Evolutionary conservation across 2,329 filamentous ascomycete genomes (phyloP).

Genomic region (Didymella exigua): DNA sequence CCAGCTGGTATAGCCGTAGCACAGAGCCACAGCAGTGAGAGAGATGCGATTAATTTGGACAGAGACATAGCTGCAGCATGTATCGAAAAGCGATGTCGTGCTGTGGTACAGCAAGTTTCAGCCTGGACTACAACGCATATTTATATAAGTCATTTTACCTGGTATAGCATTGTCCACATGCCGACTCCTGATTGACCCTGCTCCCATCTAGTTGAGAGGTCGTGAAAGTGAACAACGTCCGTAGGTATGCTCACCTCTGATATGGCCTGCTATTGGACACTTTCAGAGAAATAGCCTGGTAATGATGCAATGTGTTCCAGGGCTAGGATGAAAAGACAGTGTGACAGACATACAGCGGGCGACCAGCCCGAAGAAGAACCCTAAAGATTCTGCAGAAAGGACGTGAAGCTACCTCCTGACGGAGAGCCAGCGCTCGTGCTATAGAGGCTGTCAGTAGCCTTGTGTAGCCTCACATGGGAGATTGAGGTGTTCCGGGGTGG

Average conservation of each 20-base stretch:
- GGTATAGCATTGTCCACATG: not conserved
- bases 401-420: slow-evolving; percentile 11
- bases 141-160: not conserved
- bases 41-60: slow-evolving; percentile 16
- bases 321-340: not conserved
- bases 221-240: not conserved
- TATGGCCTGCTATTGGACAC: not conserved
- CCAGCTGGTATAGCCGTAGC: slow-evolving; percentile 23
- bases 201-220: not conserved
- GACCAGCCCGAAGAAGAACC: slow-evolving; percentile 1
- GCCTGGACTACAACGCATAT: not conserved
- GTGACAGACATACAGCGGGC: not conserved
- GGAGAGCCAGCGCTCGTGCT: slow-evolving; percentile 1
- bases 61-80: slow-evolving; percentile 23
- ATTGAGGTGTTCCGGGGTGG: slow-evolving; percentile 1
- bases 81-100: not conserved
- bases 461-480: slow-evolving; percentile 9
- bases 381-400: not conserved
- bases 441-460: not conserved
- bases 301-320: not conserved
- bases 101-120: slow-evolving; percentile 3
- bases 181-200: not conserved
- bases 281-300: not conserved
- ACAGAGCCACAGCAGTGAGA: slow-evolving; percentile 30
- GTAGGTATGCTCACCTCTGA: not conserved